phyloP scores from a whole-genome alignment of 768 basidiomycete species.

The Tulasnella sp. region DNA sequence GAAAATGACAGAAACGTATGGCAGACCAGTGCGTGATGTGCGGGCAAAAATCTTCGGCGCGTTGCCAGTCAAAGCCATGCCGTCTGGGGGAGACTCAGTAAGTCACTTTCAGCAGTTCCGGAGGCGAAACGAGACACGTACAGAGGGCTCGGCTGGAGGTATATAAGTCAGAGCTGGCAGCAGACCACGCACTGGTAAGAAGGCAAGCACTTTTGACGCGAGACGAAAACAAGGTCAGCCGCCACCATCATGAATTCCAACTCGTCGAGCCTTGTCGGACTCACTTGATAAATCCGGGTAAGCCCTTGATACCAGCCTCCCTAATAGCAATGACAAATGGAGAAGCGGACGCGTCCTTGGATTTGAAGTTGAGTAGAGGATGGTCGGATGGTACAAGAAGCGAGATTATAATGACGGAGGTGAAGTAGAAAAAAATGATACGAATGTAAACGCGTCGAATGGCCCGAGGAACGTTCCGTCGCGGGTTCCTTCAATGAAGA shows the following conservation, averaged over 20 bases:
- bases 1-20: conserved; percentile 58
- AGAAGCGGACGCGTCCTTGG: conserved; percentile 57
- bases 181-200: conserved; percentile 86
- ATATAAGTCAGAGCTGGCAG: conserved; percentile 80
- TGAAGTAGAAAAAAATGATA: conserved; percentile 66
- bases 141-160: conserved; percentile 68
- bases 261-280: background rate
- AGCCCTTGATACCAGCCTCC: conserved; percentile 68
- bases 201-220: conserved; percentile 32
- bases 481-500: conserved; percentile 7
- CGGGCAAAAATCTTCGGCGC: conserved; percentile 69
- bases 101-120: background rate
- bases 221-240: background rate
- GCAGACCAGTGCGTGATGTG: conserved; percentile 63
- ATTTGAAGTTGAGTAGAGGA: conserved; percentile 36
- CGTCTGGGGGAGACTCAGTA: conserved; percentile 38
- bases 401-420: conserved; percentile 15
- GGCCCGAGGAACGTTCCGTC: conserved; percentile 53
- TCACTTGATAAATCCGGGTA: conserved; percentile 56
- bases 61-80: conserved; percentile 65
- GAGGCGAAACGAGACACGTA: conserved; percentile 27
- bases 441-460: conserved; percentile 61
- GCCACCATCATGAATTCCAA: background rate
- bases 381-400: conserved; percentile 62
- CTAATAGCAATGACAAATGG: conserved; percentile 80